Conservation (phyloP, 495 filamentous ascomycete species). For the Hypomontagnella submonticulosa region DNA sequence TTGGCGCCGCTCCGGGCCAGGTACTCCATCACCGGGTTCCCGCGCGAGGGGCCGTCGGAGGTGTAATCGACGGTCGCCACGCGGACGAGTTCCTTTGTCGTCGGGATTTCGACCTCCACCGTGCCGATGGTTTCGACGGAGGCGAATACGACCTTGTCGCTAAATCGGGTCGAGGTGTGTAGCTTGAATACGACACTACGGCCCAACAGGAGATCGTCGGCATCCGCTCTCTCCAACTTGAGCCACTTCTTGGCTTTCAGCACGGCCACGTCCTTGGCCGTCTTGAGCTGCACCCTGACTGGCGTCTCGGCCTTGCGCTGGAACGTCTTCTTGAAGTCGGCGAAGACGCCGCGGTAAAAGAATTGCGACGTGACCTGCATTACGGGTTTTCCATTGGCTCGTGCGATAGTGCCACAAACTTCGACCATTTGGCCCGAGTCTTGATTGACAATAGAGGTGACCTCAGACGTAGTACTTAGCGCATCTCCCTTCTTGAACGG, state of each 20-base stretch:
- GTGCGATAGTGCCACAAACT: slow-evolving; percentile 84
- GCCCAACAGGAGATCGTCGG: slow-evolving; percentile 76
- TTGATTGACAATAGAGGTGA: slow-evolving; percentile 90
- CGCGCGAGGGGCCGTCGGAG: slow-evolving; percentile 74
- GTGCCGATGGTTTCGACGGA: slow-evolving; percentile 83
- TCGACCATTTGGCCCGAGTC: slow-evolving; percentile 93
- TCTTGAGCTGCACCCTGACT: slow-evolving; percentile 78
- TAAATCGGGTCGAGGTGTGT: slow-evolving; percentile 80
- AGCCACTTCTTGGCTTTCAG: slow-evolving; percentile 91
- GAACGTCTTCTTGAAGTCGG: slow-evolving; percentile 87
- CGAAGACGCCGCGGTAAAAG: slow-evolving; percentile 84
- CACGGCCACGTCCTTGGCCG: slow-evolving; percentile 83
- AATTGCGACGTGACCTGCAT: slow-evolving; percentile 94
- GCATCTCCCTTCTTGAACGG: slow-evolving; percentile 85
- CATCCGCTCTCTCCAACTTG: slow-evolving; percentile 67
- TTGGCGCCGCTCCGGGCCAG: slow-evolving; percentile 82
- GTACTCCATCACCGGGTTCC: slow-evolving; percentile 89
- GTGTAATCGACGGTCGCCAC: slow-evolving; percentile 87
- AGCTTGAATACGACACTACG: slow-evolving; percentile 89
- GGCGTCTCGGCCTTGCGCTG: slow-evolving; percentile 86
- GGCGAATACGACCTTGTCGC: slow-evolving; percentile 84
- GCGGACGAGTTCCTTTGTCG: slow-evolving; percentile 83
- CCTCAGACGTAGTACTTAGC: slow-evolving; percentile 82
- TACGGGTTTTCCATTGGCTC: slow-evolving; percentile 72
- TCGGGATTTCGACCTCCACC: slow-evolving; percentile 82